Conservation (phyloP, 73 alveolate genomes). For the Paramecium octaurelia region DNA sequence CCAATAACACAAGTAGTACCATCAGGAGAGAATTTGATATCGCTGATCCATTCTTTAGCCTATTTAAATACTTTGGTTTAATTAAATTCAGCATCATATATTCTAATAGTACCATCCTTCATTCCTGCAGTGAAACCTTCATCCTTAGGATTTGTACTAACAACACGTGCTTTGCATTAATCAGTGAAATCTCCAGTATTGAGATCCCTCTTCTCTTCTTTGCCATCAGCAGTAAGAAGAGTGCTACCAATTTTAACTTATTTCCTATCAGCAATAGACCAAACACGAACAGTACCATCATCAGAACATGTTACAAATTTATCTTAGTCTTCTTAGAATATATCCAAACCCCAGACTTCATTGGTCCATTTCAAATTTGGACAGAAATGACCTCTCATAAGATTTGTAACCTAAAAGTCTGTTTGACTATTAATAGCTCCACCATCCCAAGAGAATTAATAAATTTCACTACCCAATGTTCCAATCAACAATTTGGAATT, state of each 20-base stretch:
- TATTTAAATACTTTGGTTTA: conserved; percentile 58
- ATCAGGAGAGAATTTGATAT: conserved; percentile 96
- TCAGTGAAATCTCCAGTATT: conserved; percentile 69
- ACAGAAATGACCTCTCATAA: conserved; percentile 67
- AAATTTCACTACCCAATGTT: conserved; percentile 91
- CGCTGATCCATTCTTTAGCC: conserved; percentile 76
- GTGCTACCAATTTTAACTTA: conserved; percentile 54
- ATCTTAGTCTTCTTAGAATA: conserved; percentile 59
- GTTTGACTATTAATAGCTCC: conserved; percentile 10
- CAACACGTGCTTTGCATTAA: conserved; percentile 76
- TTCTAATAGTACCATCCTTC: conserved; percentile 91
- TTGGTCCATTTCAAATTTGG: conserved; percentile 74
- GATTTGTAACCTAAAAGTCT: background rate
- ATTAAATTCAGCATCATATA: conserved; percentile 73
- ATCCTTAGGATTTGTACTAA: conserved; percentile 88
- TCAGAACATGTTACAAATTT: conserved; percentile 70
- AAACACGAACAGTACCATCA: conserved; percentile 84
- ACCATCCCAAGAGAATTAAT: conserved; percentile 67
- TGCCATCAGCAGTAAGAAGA: conserved; percentile 60
- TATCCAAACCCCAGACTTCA: conserved; percentile 87
- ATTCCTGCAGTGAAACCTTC: conserved; percentile 91
- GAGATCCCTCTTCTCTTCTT: conserved; percentile 54
- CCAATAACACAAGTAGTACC: conserved; percentile 89
- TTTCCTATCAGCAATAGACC: conserved; percentile 64
- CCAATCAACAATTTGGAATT: conserved; percentile 79